Evolutionary conservation across 129 eudicot species (phyloP), one percentile per base, ranked within the genome.

Genomic region (Helianthus tuberosus): DNA sequence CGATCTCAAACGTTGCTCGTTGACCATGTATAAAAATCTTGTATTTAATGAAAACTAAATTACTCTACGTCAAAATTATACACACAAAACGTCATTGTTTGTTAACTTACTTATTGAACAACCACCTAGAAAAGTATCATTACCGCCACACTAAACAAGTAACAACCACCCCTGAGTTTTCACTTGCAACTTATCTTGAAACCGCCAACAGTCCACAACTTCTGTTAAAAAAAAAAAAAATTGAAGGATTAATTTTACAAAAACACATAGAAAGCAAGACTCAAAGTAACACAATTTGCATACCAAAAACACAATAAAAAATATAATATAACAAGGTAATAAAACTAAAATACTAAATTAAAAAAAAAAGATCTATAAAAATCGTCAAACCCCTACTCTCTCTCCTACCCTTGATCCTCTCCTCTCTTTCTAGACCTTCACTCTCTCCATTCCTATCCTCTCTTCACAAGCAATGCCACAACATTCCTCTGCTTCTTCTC

Each of bases 381-480:
- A 71, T n/a, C 82, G 77, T 64, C 82, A 58, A 63, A 63, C 77
- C 64, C 60, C n/a, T 43, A 43, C 44, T 67, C 81, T 63, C 51
- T 71, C 72, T 50, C 68, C 61, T 68, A 68, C 75, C 69, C 75
- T 77, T 51, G 75, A 66, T 57, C 75, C 69, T 68, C 80, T 16
- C 67, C 29, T 58, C 75, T 29, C 69, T 57, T 43, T 50, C 55
- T 49, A 48, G 47, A 29, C 48, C 29, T 13, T 32, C 39, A 41
- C 38, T 39, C 63, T 68, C 75, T 13, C 54, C 71, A 38, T 70
- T 78, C 64, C 75, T 69, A 59, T 77, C 75, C 75, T 69, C 75
- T 60, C 72, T 71, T 78, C 59, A 62, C 73, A n/a, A n/a, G n/a
- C n/a, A 78, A 78, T 78, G 82, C 82, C 82, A 71, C 47, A 71